Conservation (phyloP, 176 grass and related monocot species). For the Panicum miliaceum region DNA sequence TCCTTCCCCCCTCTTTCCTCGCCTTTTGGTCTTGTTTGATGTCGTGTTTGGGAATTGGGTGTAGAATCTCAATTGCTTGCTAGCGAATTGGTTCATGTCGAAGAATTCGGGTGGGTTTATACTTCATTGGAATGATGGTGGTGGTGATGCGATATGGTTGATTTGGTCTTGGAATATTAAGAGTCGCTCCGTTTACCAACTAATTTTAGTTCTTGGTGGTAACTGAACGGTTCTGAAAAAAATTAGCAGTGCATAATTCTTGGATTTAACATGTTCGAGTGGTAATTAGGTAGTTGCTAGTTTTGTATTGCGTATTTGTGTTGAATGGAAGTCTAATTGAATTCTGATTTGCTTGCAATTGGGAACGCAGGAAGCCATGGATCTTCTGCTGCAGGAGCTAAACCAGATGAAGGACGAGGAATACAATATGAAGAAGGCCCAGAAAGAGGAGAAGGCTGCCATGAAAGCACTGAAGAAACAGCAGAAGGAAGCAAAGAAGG, state of each 20-base stretch:
- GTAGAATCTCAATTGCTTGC: neutral
- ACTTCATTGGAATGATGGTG: too few relatives aligned
- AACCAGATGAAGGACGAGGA: conserved; percentile 62
- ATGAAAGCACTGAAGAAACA: conserved; percentile 53
- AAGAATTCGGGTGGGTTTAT: neutral
- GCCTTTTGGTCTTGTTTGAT: neutral
- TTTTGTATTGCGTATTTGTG: neutral
- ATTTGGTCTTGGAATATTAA: neutral
- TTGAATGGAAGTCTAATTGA: neutral
- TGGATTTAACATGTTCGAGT: neutral
- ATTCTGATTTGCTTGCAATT: neutral
- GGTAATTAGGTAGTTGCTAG: neutral
- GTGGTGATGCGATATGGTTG: neutral
- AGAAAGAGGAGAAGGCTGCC: conserved; percentile 50
- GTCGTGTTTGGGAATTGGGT: neutral
- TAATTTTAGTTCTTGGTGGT: neutral
- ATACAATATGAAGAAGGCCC: conserved; percentile 44
- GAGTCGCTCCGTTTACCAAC: neutral
- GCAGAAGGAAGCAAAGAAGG: conserved; percentile 37
- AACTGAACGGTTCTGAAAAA: neutral
- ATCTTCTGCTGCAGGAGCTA: conserved; percentile 62
- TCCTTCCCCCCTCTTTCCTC: neutral
- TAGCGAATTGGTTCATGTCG: neutral
- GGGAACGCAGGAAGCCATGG: conserved; percentile 54
- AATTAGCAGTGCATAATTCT: neutral